phyloP scores from a whole-genome alignment of 1,139 yeast species.

The Hyphopichia khmerensis region DNA sequence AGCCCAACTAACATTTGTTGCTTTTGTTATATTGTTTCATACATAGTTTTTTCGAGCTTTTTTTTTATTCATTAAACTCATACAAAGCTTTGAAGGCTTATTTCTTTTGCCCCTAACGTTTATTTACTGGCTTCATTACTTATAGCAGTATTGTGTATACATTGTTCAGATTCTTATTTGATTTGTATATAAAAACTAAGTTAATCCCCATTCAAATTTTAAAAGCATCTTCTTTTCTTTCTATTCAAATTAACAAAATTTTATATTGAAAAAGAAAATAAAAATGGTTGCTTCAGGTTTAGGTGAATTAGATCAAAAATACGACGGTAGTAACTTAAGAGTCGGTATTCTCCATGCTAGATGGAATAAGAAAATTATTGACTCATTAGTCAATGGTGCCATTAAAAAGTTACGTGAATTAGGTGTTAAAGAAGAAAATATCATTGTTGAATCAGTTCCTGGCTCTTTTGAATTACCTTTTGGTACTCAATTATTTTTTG shows the following conservation, averaged over 20 bases:
- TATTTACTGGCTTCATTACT: too few relatives aligned
- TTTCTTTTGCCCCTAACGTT: too few relatives aligned
- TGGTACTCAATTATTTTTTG: slow-evolving; percentile 60
- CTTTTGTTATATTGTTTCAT: too few relatives aligned
- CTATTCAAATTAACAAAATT: background rate
- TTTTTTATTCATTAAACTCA: too few relatives aligned
- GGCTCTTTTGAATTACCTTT: slow-evolving; percentile 93
- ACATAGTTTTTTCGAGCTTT: too few relatives aligned
- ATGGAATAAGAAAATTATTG: slow-evolving; percentile 82
- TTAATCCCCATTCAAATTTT: too few relatives aligned
- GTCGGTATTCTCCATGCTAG: slow-evolving; percentile 93
- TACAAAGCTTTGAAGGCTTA: too few relatives aligned
- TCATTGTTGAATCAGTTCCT: slow-evolving; percentile 81
- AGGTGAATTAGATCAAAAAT: slow-evolving; percentile 68
- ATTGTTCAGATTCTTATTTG: too few relatives aligned
- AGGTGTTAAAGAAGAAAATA: slow-evolving; percentile 76
- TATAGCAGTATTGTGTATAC: too few relatives aligned
- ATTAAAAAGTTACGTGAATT: slow-evolving; percentile 53
- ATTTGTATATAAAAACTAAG: too few relatives aligned
- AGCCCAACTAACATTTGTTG: too few relatives aligned
- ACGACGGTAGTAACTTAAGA: slow-evolving; percentile 66
- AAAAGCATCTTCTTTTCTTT: background rate
- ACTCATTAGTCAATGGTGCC: slow-evolving; percentile 80
- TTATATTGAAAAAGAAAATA: background rate
- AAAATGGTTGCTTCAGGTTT: slow-evolving; percentile 78